phyloP scores from a whole-genome alignment of 2,329 filamentous ascomycete genomes.

The Thielaviopsis euricoi region DNA sequence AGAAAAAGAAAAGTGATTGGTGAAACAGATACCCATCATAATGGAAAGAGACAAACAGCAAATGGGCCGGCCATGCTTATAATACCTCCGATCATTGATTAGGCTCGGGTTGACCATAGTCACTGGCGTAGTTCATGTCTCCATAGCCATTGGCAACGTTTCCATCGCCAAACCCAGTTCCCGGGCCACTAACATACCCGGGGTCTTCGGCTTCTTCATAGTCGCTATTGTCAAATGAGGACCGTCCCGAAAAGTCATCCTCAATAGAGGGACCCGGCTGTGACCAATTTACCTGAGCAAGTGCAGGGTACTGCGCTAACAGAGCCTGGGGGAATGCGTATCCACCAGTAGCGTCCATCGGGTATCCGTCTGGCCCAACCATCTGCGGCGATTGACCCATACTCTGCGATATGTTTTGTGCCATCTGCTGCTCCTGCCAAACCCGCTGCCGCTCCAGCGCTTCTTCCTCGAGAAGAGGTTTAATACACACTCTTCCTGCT shows the following conservation, averaged over 20 bases:
- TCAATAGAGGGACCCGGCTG: conserved; percentile 46
- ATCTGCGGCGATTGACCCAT: conserved; percentile 32
- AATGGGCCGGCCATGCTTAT: neutral
- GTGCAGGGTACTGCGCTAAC: conserved; percentile 77
- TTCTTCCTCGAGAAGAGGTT: conserved; percentile 91
- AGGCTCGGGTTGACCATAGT: conserved; percentile 27
- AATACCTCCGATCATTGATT: conserved; percentile 9
- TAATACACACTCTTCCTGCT: conserved; percentile 90
- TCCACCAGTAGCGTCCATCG: conserved; percentile 36
- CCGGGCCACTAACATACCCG: conserved; percentile 48
- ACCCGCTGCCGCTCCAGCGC: conserved; percentile 62
- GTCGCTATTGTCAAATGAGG: conserved; percentile 69
- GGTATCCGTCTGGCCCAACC: conserved; percentile 42
- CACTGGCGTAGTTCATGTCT: conserved; percentile 36
- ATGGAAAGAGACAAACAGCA: neutral
- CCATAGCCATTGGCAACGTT: conserved; percentile 38
- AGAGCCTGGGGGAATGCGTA: conserved; percentile 73
- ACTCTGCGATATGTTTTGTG: conserved; percentile 37
- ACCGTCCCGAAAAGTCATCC: conserved; percentile 61
- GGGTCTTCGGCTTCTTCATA: conserved; percentile 58
- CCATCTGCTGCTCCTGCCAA: conserved; percentile 56
- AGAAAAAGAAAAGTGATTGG: neutral
- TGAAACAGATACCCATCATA: neutral
- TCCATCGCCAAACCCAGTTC: conserved; percentile 41
- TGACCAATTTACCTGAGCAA: conserved; percentile 82